phyloP scores from a whole-genome alignment of 352 stramenopile species.

The Globisporangium cystogenes region DNA sequence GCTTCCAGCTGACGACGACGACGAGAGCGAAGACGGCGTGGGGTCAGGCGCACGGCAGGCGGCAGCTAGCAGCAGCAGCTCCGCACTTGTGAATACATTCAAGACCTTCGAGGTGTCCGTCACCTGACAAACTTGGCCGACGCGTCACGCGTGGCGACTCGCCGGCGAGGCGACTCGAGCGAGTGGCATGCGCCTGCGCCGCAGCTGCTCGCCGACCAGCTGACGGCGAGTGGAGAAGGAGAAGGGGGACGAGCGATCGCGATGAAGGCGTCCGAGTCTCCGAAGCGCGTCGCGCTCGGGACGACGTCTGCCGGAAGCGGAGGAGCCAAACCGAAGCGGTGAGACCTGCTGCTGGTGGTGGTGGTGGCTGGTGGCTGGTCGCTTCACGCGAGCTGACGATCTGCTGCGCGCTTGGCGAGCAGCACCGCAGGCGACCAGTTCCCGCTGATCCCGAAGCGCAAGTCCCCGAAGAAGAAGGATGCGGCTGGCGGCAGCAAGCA shows the following conservation, averaged over 20 bases:
- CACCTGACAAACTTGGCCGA: too few species aligned
- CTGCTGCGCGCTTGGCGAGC: background rate
- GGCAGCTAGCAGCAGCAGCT: background rate
- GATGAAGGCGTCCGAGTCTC: background rate
- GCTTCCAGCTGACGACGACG: background rate
- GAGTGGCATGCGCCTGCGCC: background rate
- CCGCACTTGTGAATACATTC: background rate
- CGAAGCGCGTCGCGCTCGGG: background rate
- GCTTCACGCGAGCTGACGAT: too few species aligned
- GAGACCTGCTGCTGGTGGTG: background rate
- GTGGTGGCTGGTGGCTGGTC: background rate
- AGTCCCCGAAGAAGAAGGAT: constrained; percentile 13
- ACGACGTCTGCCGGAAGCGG: background rate
- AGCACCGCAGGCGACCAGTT: constrained; percentile 2
- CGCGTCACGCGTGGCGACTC: too few species aligned
- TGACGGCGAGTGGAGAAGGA: constrained; percentile 1
- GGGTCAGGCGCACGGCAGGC: background rate
- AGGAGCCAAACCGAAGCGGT: background rate
- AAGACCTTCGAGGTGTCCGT: too few species aligned
- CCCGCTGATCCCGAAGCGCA: constrained; percentile 7
- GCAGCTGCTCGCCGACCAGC: background rate
- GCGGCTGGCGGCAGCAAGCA: background rate
- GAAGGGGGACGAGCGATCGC: background rate
- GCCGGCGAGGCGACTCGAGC: too few species aligned
- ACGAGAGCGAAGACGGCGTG: too few species aligned